Percentiles rank a stretch among this genome's conserved stretches.
These are phyloP conservation scores for Neurospora sp. DNA, from an alignment of 495 filamentous ascomycete species.

Conservation along the genomic window DNA sequence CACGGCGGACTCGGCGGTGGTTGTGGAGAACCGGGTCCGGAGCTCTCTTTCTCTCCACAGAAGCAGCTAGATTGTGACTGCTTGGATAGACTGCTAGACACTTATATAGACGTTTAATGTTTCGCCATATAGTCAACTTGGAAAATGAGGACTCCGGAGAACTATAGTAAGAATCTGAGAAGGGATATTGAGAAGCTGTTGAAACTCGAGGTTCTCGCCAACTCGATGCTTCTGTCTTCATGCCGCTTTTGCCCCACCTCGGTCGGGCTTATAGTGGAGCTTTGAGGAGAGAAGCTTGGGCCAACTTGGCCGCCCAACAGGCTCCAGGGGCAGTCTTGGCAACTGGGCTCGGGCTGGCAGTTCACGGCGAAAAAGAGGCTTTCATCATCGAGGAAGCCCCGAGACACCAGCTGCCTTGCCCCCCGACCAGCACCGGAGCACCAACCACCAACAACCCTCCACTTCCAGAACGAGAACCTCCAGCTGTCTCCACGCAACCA, in stretches of 20 bases:
- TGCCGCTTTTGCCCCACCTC: neutral
- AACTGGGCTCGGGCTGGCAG: neutral
- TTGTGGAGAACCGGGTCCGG: neutral
- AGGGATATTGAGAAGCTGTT: neutral
- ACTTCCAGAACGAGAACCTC: conserved; percentile 14
- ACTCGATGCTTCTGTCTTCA: neutral
- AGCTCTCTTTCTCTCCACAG: neutral
- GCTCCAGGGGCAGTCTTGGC: neutral
- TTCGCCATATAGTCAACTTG: neutral
- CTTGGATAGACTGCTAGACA: neutral
- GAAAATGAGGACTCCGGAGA: neutral
- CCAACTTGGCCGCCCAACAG: conserved; percentile 15
- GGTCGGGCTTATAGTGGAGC: neutral
- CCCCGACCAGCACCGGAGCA: conserved; percentile 11
- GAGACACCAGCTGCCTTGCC: conserved; percentile 4
- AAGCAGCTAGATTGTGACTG: neutral
- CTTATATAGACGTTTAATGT: neutral
- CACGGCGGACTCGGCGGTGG: neutral
- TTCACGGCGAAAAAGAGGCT: conserved; percentile 4
- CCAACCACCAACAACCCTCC: conserved; percentile 16
- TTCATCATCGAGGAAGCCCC: conserved; percentile 18
- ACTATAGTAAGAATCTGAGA: neutral
- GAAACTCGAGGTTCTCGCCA: neutral
- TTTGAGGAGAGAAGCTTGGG: conserved; percentile 14
- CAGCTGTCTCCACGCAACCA: conserved; percentile 5